Evolutionary conservation across 805 yeast genomes (phyloP).

Genomic region (Candida morakotiae): DNA sequence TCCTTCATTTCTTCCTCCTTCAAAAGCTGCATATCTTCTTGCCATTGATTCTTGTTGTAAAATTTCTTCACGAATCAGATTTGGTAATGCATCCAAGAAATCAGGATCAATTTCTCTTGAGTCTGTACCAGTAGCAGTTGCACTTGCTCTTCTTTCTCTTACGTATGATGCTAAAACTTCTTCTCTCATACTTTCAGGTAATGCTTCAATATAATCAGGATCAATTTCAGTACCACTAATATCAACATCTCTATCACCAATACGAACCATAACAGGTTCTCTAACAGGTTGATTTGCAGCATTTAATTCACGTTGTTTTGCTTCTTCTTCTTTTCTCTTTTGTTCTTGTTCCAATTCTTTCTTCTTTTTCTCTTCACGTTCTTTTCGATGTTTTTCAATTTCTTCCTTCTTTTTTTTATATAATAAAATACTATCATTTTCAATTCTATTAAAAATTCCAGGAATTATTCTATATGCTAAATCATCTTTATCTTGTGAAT

Average conservation of each 20-base stretch:
- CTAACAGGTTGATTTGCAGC: constrained; percentile 14
- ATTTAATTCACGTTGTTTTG: constrained; percentile 14
- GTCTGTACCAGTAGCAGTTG: constrained; percentile 38
- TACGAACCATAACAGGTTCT: constrained; percentile 61
- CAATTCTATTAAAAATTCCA: constrained; percentile 44
- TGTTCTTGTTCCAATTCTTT: constrained; percentile 29
- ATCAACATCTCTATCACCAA: constrained; percentile 78
- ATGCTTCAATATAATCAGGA: constrained; percentile 82
- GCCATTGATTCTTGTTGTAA: constrained; percentile 52
- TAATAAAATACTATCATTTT: constrained; percentile 43
- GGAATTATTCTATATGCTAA: constrained; percentile 19
- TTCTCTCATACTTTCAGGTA: constrained; percentile 90
- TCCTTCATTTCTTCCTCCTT: constrained; percentile 17
- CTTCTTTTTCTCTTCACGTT: constrained; percentile 25
- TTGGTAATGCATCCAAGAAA: constrained; percentile 78
- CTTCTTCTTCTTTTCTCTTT: constrained; percentile 20
- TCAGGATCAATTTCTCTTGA: constrained; percentile 73
- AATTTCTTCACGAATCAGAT: constrained; percentile 57
- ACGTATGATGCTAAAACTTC: constrained; percentile 86
- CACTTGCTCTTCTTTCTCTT: constrained; percentile 64
- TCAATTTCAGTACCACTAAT: constrained; percentile 89
- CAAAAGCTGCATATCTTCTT: constrained; percentile 30
- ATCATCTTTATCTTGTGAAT: constrained; percentile 33
- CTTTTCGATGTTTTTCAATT: constrained; percentile 19
- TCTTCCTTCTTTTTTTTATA: constrained; percentile 25